phyloP scores from a whole-genome alignment of 2,329 filamentous ascomycete genomes.

The Sclerotinia sclerotiorum region DNA sequence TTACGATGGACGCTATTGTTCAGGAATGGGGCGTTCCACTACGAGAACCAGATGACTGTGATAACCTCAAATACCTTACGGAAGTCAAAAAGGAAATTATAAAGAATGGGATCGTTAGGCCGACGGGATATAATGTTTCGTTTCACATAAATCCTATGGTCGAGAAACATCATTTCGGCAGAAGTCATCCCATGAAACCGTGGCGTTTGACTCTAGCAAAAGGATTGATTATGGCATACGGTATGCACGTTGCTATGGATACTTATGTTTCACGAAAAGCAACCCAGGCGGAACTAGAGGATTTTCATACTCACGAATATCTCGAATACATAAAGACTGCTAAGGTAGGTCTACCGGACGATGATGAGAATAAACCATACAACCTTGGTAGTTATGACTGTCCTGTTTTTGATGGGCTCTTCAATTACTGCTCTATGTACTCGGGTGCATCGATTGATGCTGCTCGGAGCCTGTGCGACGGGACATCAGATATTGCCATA shows the following conservation, averaged over 20 bases:
- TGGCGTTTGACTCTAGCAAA: constrained; percentile 96
- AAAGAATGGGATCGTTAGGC: constrained; percentile 70
- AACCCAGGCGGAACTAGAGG: constrained; percentile 80
- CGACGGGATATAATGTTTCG: constrained; percentile 86
- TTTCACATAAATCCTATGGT: constrained; percentile 95
- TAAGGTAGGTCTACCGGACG: constrained; percentile 63
- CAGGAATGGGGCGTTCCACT: constrained; percentile 39
- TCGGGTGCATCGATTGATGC: constrained; percentile 88
- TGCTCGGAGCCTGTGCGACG: constrained; percentile 80
- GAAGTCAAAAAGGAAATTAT: constrained; percentile 40
- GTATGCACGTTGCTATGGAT: constrained; percentile 96
- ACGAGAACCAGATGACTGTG: constrained; percentile 34
- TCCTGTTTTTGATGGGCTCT: constrained; percentile 93
- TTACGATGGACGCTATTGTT: constrained; percentile 39
- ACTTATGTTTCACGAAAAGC: constrained; percentile 82
- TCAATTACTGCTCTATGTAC: constrained; percentile 92
- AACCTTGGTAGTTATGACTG: constrained; percentile 92
- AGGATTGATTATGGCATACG: constrained; percentile 89
- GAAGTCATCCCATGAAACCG: constrained; percentile 98
- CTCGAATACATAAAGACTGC: constrained; percentile 81
- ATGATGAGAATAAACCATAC: constrained; percentile 64
- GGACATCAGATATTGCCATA: constrained; percentile 91
- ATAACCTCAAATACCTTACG: constrained; percentile 34
- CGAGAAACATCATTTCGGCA: constrained; percentile 95
- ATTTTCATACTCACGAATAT: constrained; percentile 87